Evolutionary conservation across 2,329 filamentous ascomycete species (phyloP).

Genomic region (Dryadomyces quercus-mongolicae): DNA sequence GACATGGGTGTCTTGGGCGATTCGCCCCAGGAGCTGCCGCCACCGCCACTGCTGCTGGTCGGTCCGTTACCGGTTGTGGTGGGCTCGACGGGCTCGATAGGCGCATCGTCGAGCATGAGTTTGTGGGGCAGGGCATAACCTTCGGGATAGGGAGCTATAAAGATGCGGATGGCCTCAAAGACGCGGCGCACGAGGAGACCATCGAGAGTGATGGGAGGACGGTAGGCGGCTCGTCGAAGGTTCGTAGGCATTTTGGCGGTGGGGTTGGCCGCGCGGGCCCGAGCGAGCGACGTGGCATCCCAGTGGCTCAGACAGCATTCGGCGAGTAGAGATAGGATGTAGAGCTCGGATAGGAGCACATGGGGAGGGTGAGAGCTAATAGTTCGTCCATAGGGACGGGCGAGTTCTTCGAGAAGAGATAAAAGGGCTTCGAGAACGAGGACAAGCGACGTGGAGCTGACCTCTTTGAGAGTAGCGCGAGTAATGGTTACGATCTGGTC

Average conservation of each 20-base stretch:
- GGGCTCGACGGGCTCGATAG: background rate
- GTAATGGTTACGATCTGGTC: conserved; percentile 51
- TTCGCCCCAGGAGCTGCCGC: conserved; percentile 5
- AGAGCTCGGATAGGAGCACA: conserved; percentile 52
- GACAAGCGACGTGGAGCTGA: conserved; percentile 41
- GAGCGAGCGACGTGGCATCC: conserved; percentile 21
- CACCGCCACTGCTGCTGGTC: background rate
- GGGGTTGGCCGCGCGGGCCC: conserved; percentile 9
- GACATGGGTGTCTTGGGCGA: conserved; percentile 13
- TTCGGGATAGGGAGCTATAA: conserved; percentile 48
- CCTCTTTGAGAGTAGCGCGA: conserved; percentile 46
- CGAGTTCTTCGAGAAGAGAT: conserved; percentile 44
- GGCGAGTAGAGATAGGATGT: conserved; percentile 49
- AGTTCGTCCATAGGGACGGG: conserved; percentile 35
- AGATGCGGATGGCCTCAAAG: conserved; percentile 41
- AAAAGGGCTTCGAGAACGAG: conserved; percentile 45
- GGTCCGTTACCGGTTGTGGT: background rate
- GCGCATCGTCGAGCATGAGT: conserved; percentile 40
- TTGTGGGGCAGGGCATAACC: conserved; percentile 42
- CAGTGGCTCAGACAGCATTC: conserved; percentile 54
- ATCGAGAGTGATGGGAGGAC: conserved; percentile 29
- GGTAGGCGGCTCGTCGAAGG: conserved; percentile 12
- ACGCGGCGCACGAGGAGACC: conserved; percentile 40
- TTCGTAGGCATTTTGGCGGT: background rate
- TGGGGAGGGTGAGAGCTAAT: conserved; percentile 43